Evolutionary conservation across 352 stramenopile species (phyloP), one percentile per base, ranked within the genome.

Genomic region (Phytophthora cryptogea): DNA sequence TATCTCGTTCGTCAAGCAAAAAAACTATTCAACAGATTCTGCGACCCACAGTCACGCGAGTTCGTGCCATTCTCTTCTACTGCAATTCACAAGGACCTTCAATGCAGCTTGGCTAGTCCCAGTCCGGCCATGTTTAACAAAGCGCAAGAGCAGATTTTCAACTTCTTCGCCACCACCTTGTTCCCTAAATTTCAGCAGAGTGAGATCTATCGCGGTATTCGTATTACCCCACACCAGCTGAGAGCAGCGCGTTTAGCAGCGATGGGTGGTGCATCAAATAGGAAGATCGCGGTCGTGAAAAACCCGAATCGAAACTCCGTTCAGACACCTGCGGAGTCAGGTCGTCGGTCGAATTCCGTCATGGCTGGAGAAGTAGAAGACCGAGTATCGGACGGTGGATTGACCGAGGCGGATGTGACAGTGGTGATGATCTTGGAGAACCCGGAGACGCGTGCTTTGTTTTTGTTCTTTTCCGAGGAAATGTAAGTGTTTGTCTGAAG

Each of bases 151-250:
- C 72, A 89, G 49, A 85, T 90, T n/a, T 62, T 84, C 3, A 54
- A 68, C 35, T 91, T 90, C 41, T 86, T 91, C 55, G 66, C 71
- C 20, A 75, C 72, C 4, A 88, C 76, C 2, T 47, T 91, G 7
- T 91, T 88, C 48, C 77, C 81, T 0, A 91, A 91, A 42, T 91
- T 91, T 54, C 73, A 88, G 23, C 78, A 88, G 53, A 89, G 77
- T 28, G 77, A 87, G 41, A 74, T 88, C 33, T 91, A 86, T 50
- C 68, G 69, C 4, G 72, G 61, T 5, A 83, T 89, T 49, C 79
- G 78, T 8, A 72, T 87, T 40, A 84, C 67, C 2, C 53, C 62
- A 28, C 67, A 75, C 13, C 62, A 72, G 35, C 14, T 75, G 31
- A 63, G 67, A n/a, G 32, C 39, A 40, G 66, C 63, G 9, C 63